These are phyloP conservation scores for Aegilops bicornis DNA, from an alignment of 176 grass and related monocot genomes.

Conservation along the genomic window DNA sequence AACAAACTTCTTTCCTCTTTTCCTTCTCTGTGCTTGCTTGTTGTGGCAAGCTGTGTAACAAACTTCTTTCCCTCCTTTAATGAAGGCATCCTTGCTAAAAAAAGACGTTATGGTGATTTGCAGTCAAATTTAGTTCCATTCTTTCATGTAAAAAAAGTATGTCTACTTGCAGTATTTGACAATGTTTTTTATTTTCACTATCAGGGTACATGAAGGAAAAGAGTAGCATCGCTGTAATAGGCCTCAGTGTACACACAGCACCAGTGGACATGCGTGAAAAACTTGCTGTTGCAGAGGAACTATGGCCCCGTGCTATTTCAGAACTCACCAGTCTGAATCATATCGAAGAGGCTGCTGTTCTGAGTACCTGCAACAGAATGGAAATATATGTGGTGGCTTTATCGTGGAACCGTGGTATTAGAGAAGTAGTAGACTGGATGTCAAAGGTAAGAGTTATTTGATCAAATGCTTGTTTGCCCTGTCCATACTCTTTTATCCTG, in stretches of 20 bases:
- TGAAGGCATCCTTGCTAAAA: background rate
- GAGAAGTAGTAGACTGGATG: conserved; percentile 98
- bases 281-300: conserved; percentile 84
- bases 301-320: conserved; percentile 87
- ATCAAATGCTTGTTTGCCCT: conserved; percentile 6
- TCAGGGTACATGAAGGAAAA: conserved; percentile 97
- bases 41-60: background rate
- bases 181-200: conserved; percentile 23
- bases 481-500: background rate
- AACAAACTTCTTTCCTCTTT: background rate
- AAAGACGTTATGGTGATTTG: background rate
- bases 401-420: conserved; percentile 96
- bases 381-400: conserved; percentile 93
- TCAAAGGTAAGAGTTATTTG: conserved; percentile 64
- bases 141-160: background rate
- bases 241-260: conserved; percentile 89
- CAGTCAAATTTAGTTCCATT: background rate
- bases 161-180: conserved; percentile 20
- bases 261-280: conserved; percentile 98
- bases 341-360: conserved; percentile 97
- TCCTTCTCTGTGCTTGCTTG: background rate
- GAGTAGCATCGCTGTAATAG: conserved; percentile 92
- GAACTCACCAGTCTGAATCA: conserved; percentile 84
- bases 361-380: conserved; percentile 98
- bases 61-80: background rate